Percentiles rank a stretch among this genome's conserved stretches.
These are phyloP conservation scores for Lecanicillium sp. DNA, from an alignment of 2,329 filamentous ascomycete species.

Conservation along the genomic window DNA sequence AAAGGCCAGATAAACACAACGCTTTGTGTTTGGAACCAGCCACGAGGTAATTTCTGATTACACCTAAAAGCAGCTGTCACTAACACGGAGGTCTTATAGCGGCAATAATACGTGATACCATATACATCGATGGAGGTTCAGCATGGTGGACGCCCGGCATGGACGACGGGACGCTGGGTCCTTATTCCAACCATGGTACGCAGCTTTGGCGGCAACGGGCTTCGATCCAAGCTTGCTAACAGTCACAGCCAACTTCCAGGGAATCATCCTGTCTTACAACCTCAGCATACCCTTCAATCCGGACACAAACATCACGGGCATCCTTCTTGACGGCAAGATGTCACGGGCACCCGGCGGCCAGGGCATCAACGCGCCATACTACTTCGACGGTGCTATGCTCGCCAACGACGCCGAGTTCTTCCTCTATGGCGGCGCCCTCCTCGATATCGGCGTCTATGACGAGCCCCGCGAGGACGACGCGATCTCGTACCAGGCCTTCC, in stretches of 20 bases:
- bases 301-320: slow-evolving; percentile 42
- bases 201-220: neutral
- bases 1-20: slow-evolving; percentile 47
- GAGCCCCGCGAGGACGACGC: slow-evolving; percentile 38
- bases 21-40: slow-evolving; percentile 53
- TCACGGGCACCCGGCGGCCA: slow-evolving; percentile 41
- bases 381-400: slow-evolving; percentile 57
- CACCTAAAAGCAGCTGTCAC: too few relatives aligned
- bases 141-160: slow-evolving; percentile 48
- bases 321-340: slow-evolving; percentile 39
- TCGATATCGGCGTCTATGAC: slow-evolving; percentile 30
- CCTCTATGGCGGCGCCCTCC: slow-evolving; percentile 54
- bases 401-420: slow-evolving; percentile 58
- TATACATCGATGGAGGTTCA: slow-evolving; percentile 60
- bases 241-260: slow-evolving; percentile 42
- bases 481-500: slow-evolving; percentile 46
- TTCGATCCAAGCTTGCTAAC: slow-evolving; percentile 10
- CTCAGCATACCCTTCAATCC: slow-evolving; percentile 51
- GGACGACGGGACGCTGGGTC: slow-evolving; percentile 34
- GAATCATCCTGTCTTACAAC: slow-evolving; percentile 51
- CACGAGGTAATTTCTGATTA: slow-evolving; percentile 30
- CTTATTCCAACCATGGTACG: slow-evolving; percentile 36
- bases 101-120: slow-evolving; percentile 52
- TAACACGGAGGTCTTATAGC: slow-evolving; percentile 30
- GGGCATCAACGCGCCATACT: slow-evolving; percentile 50